Conservation (phyloP, 2,329 filamentous ascomycete genomes). For the Graphilbum sp. region DNA sequence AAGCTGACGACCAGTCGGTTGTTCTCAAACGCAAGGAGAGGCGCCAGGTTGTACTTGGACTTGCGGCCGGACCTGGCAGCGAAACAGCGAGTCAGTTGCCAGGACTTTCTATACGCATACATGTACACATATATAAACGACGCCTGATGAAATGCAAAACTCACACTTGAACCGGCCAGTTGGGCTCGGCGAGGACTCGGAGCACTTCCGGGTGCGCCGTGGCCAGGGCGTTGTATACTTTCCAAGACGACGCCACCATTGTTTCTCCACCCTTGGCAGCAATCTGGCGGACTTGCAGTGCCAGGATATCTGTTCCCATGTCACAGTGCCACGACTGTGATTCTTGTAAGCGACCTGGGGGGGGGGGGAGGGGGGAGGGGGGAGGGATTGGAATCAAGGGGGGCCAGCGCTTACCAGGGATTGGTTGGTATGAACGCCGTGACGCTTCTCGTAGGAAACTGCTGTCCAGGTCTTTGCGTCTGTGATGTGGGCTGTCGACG, state of each 20-base stretch:
- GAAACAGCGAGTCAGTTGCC: neutral
- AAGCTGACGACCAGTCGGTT: conserved; percentile 25
- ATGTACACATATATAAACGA: too few relatives aligned
- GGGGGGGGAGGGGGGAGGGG: too few relatives aligned
- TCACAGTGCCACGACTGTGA: conserved; percentile 31
- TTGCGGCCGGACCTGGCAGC: conserved; percentile 11
- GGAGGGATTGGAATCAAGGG: too few relatives aligned
- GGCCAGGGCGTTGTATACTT: conserved; percentile 26
- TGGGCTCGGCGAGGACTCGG: conserved; percentile 18
- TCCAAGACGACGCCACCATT: conserved; percentile 25
- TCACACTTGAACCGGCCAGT: conserved; percentile 33
- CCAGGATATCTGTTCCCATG: conserved; percentile 33
- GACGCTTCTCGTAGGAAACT: conserved; percentile 24
- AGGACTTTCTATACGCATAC: too few relatives aligned
- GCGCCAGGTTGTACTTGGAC: conserved; percentile 20
- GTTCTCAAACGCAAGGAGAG: conserved; percentile 24
- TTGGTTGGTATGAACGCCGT: conserved; percentile 32
- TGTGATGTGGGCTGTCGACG: conserved; percentile 27
- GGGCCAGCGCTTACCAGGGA: conserved; percentile 19
- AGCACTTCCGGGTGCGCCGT: conserved; percentile 20
- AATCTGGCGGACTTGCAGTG: conserved; percentile 28
- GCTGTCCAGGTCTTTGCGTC: conserved; percentile 28
- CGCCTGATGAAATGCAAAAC: too few relatives aligned
- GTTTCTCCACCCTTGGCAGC: conserved; percentile 28
- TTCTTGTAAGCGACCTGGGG: neutral